Base-by-base conservation (phyloP, 352 stramenopile species). In the Pythium grandisporangium region DNA sequence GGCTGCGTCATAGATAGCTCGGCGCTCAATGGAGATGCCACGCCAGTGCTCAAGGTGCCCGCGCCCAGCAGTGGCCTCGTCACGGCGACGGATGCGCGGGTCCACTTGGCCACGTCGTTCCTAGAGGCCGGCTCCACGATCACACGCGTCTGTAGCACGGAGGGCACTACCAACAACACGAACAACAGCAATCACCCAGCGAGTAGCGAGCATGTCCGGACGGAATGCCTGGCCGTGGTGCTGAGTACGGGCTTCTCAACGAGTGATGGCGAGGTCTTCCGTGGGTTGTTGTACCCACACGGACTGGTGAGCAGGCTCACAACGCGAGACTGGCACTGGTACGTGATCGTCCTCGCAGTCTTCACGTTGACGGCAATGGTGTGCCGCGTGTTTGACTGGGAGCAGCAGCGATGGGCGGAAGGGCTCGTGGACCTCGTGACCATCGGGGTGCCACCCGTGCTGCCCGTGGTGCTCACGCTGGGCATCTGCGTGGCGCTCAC, bases 401-500 rank as follows among this genome's bases (percentile, higher is more conserved):
- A 43, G 12, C 5, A 20, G 5, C 12, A 30, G 5, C 6, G 43
- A 19, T 8, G n/a, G 11, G 33, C 7, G 6, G 12, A 52, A 13
- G 61, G 42, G 3, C 2, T 66, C 2, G 25, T 71, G 7, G 66
- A 80, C 22, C 54, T 80, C 21, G 57, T 83, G 10, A 78, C 70
- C 5, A 70, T 78, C 16, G 63, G 64, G 1, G 64, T 80, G 22
- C 66, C 66, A 8, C 64, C 66, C 7, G 64, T 62, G 5, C 44
- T 83, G 5, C 66, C 70, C 4, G 51, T 83, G 2, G 59, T 80
- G 6, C 37, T 83, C 5, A 59, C 64, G 29, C 59, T 59, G 5
- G 66, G 62, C 4, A 63, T 76, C 21, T 62, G 62, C 16, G 77
- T 83, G 42, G 56, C 70, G 5, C 56, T 78, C 27, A 68, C 51